phyloP scores from a whole-genome alignment of 2,329 filamentous ascomycete genomes.

The Sclerotinia trifoliorum region DNA sequence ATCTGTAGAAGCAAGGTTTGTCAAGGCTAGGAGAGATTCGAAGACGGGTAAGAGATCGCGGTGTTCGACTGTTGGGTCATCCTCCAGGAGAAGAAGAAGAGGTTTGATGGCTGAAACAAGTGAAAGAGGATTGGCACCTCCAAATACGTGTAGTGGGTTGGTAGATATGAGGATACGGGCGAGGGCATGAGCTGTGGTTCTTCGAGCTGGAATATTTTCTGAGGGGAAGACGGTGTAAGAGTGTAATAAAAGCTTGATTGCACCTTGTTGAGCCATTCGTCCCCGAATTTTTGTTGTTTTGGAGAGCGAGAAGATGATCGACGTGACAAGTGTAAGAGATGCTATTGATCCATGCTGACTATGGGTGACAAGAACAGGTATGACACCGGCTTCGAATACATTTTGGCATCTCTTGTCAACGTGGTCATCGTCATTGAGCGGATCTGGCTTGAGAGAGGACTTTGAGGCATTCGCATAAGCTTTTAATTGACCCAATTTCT shows the following conservation, averaged over 20 bases:
- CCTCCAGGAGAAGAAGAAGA: slow-evolving; percentile 69
- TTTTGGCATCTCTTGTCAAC: slow-evolving; percentile 73
- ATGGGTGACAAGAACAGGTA: slow-evolving; percentile 73
- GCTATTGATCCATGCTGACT: slow-evolving; percentile 70
- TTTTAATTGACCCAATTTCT: slow-evolving; percentile 87
- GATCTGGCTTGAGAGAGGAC: slow-evolving; percentile 58
- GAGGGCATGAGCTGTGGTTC: slow-evolving; percentile 73
- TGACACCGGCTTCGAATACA: slow-evolving; percentile 75
- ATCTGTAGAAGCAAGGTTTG: slow-evolving; percentile 84
- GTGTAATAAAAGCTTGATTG: slow-evolving; percentile 77
- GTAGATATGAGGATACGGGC: slow-evolving; percentile 84
- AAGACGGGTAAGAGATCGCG: slow-evolving; percentile 85
- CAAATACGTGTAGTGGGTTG: slow-evolving; percentile 82
- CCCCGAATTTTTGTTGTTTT: slow-evolving; percentile 73
- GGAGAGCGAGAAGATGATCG: slow-evolving; percentile 75
- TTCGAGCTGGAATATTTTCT: slow-evolving; percentile 48
- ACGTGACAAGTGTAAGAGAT: slow-evolving; percentile 69
- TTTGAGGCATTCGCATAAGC: slow-evolving; percentile 88
- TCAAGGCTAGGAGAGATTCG: slow-evolving; percentile 86
- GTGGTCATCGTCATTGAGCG: slow-evolving; percentile 72
- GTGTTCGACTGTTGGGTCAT: slow-evolving; percentile 60
- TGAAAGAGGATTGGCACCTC: slow-evolving; percentile 68
- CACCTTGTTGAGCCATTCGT: slow-evolving; percentile 87
- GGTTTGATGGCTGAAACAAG: slow-evolving; percentile 80
- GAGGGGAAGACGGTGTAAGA: slow-evolving; percentile 63